phyloP scores from a whole-genome alignment of 2,329 filamentous ascomycete species.

The Colletotrichum endophyticum region DNA sequence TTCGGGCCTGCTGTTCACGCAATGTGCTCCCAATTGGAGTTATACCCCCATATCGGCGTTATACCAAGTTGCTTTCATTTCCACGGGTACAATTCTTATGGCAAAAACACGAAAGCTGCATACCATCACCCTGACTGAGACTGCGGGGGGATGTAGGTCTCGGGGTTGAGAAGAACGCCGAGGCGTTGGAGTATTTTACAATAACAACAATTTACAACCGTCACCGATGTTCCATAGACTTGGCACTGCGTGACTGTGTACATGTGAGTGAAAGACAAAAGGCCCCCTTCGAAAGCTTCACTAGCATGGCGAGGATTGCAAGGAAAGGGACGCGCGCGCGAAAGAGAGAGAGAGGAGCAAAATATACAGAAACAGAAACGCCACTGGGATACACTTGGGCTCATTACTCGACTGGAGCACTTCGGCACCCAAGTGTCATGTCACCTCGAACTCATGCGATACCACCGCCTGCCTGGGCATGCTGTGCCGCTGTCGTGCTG shows the following conservation, averaged over 20 bases:
- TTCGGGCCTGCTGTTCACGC: neutral
- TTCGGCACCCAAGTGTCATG: neutral
- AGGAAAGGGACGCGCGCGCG: neutral
- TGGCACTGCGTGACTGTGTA: neutral
- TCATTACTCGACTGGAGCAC: neutral
- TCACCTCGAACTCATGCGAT: neutral
- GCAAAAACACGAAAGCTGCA: neutral
- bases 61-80: neutral
- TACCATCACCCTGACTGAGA: neutral
- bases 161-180: neutral
- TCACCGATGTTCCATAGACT: neutral
- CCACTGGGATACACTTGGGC: neutral
- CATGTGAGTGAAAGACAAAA: neutral
- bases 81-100: neutral
- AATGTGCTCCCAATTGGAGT: constrained; percentile 8
- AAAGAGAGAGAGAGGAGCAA: neutral
- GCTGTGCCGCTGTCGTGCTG: neutral
- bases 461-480: neutral
- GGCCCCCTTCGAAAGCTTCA: neutral
- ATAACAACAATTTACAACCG: neutral
- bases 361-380: neutral
- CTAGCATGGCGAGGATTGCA: neutral
- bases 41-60: constrained; percentile 4
- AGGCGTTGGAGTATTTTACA: neutral
- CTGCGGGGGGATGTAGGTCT: neutral